Conservation (phyloP, 768 basidiomycete genomes). For the Podaxis sp. region DNA sequence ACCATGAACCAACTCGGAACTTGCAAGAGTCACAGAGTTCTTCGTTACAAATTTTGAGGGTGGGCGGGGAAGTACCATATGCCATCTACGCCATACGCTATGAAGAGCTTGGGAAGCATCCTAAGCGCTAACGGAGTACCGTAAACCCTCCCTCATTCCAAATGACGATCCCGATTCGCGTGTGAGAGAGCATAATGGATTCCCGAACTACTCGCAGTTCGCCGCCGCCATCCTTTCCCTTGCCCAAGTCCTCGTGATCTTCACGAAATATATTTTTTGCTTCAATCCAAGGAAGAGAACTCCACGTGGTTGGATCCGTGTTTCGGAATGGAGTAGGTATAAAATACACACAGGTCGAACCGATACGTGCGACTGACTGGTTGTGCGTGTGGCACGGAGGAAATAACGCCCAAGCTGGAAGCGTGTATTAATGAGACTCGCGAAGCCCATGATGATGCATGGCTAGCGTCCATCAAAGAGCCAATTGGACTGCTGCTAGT, state of each 20-base stretch:
- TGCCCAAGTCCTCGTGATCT: not conserved
- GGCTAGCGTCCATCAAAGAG: not conserved
- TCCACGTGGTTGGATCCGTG: conserved; percentile 6
- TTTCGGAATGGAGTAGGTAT: not conserved
- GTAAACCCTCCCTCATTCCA: not conserved
- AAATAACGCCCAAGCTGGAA: conserved; percentile 4
- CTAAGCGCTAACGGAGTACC: not conserved
- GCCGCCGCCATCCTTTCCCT: not conserved
- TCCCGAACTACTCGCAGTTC: conserved; percentile 5
- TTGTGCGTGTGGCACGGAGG: not conserved
- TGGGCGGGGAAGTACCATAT: not conserved
- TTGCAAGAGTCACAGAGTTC: not conserved
- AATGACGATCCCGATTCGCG: not conserved
- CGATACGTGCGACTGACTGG: not conserved
- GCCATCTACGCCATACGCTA: not conserved
- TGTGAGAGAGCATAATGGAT: not conserved
- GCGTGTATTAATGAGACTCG: no score
- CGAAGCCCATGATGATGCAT: not conserved
- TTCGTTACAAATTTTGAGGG: not conserved
- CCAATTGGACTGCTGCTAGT: not conserved
- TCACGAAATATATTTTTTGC: not conserved
- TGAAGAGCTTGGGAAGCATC: not conserved
- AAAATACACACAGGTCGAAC: not conserved
- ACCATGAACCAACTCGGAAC: not conserved
- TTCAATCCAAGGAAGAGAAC: not conserved